Percentiles rank a stretch among this genome's conserved stretches.
Conservation (phyloP, 2,329 filamentous ascomycete genomes). For the Tolypocladium tundrense region DNA sequence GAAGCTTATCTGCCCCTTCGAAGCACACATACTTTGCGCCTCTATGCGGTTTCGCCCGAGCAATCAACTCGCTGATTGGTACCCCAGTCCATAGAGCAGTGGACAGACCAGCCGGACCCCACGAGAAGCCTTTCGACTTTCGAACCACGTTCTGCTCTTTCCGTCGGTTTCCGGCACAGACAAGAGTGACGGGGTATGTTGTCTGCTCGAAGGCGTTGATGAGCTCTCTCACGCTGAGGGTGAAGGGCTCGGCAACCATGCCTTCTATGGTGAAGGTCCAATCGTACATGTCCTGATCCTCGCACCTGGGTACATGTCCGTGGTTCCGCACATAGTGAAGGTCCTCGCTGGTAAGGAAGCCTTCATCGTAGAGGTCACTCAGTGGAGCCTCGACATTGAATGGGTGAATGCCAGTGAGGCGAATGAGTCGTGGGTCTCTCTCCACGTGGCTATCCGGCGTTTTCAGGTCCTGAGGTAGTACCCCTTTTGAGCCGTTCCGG, state of each 20-base stretch:
- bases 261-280: slow-evolving; percentile 83
- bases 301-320: slow-evolving; percentile 67
- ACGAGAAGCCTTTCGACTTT: slow-evolving; percentile 90
- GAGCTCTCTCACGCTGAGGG: slow-evolving; percentile 61
- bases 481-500: slow-evolving; percentile 44
- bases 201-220: slow-evolving; percentile 67
- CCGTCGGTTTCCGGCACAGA: slow-evolving; percentile 83
- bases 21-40: slow-evolving; percentile 79
- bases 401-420: slow-evolving; percentile 79
- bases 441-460: slow-evolving; percentile 78
- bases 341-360: slow-evolving; percentile 79
- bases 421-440: slow-evolving; percentile 70
- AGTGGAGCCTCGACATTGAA: slow-evolving; percentile 86
- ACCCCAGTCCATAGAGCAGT: slow-evolving; percentile 85
- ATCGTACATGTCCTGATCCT: slow-evolving; percentile 59
- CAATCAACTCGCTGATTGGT: slow-evolving; percentile 60
- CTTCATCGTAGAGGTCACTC: slow-evolving; percentile 63
- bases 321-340: slow-evolving; percentile 91
- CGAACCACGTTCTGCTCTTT: slow-evolving; percentile 89
- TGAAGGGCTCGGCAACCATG: slow-evolving; percentile 68
- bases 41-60: slow-evolving; percentile 54
- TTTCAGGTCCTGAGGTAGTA: slow-evolving; percentile 66
- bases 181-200: slow-evolving; percentile 78
- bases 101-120: slow-evolving; percentile 79
- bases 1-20: slow-evolving; percentile 79